A percentile compares a stretch with the other conserved stretches of the same genome.
phyloP scores from a whole-genome alignment of 73 alveolate genomes.

The Effrenium voratum region DNA sequence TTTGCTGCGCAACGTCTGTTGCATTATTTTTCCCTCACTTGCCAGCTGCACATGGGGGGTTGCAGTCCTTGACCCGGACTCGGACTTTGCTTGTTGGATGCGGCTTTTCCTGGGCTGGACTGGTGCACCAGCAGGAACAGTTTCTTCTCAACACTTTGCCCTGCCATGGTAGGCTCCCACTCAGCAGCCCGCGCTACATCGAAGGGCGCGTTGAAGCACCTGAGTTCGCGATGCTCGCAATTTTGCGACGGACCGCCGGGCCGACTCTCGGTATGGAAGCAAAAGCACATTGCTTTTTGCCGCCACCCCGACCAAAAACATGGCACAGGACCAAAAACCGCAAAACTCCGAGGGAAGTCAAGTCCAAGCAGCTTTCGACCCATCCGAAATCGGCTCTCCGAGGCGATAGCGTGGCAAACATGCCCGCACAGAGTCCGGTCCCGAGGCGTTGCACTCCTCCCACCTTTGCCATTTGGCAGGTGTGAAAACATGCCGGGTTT shows the following conservation, averaged over 20 bases:
- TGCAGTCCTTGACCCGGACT: background rate
- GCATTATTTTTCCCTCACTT: no score
- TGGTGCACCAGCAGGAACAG: background rate
- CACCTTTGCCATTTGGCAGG: background rate
- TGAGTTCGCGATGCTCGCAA: background rate
- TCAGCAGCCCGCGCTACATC: conserved; percentile 36
- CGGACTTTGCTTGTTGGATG: conserved; percentile 57
- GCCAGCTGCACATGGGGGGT: no score
- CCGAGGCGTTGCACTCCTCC: conserved; percentile 38
- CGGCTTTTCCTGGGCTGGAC: conserved; percentile 52
- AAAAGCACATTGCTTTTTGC: no score
- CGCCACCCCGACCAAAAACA: no score
- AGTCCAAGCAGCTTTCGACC: background rate
- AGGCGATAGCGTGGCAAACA: conserved; percentile 47
- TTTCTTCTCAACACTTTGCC: background rate
- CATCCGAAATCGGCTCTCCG: background rate
- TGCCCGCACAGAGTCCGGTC: conserved; percentile 66
- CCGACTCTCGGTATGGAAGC: no score
- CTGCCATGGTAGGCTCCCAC: background rate
- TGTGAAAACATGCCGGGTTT: no score
- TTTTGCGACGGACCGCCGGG: background rate
- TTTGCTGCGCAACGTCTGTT: no score
- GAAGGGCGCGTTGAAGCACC: conserved; percentile 71
- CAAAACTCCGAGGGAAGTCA: background rate
- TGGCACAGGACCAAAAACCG: no score